These are phyloP conservation scores for Fomitopsis palustris DNA, from an alignment of 1,284 basidiomycete species.

Conservation along the genomic window DNA sequence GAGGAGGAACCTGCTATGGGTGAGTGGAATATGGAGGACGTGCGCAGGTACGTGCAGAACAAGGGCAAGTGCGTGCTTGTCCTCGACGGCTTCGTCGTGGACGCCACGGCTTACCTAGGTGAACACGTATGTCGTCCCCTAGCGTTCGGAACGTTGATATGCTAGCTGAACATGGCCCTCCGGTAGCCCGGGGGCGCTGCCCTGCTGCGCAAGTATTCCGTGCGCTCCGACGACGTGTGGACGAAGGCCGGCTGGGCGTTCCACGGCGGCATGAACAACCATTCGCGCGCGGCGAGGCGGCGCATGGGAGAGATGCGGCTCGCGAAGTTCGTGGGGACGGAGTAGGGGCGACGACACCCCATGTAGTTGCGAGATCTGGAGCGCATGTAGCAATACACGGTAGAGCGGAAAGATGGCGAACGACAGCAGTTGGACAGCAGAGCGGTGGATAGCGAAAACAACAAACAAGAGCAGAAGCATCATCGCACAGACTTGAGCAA, in stretches of 20 bases:
- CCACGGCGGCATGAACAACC: slow-evolving; percentile 70
- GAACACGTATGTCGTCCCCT: slow-evolving; percentile 60
- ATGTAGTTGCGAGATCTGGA: background rate
- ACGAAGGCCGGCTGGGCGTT: slow-evolving; percentile 64
- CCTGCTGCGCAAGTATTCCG: slow-evolving; percentile 45
- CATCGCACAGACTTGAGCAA: background rate
- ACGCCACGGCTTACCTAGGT: slow-evolving; percentile 59
- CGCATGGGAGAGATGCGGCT: slow-evolving; percentile 49
- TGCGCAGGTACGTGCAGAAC: slow-evolving; percentile 34
- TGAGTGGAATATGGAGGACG: slow-evolving; percentile 37
- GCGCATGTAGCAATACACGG: background rate
- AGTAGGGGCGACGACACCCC: background rate
- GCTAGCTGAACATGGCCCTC: background rate
- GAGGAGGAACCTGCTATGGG: slow-evolving; percentile 18
- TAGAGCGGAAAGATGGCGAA: too few species aligned
- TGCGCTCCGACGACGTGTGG: slow-evolving; percentile 22
- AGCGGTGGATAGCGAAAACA: background rate
- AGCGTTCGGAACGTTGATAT: background rate
- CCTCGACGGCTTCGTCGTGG: slow-evolving; percentile 61
- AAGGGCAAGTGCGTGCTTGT: slow-evolving; percentile 46
- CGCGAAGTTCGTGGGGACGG: slow-evolving; percentile 31
- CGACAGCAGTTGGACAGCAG: too few species aligned
- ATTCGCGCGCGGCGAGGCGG: slow-evolving; percentile 58
- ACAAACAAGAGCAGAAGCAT: background rate
- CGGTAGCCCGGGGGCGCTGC: slow-evolving; percentile 51